Evolutionary conservation across 2,329 filamentous ascomycete species (phyloP).

Genomic region (Exophiala oligosperma): DNA sequence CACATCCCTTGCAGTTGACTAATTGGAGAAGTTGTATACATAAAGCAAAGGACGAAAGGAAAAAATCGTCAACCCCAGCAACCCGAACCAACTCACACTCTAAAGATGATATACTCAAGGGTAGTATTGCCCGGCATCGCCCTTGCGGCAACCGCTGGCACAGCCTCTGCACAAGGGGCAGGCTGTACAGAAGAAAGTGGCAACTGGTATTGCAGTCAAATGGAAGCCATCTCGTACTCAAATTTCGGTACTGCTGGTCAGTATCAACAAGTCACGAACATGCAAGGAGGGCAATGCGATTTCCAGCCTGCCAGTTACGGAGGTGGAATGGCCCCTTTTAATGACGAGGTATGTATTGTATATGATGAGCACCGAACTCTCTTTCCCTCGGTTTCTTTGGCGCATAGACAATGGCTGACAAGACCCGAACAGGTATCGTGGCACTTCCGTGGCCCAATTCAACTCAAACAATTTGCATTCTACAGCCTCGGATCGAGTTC

Average conservation of each 20-base stretch:
- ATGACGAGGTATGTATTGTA: constrained; percentile 63
- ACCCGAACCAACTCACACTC: neutral
- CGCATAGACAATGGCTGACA: neutral
- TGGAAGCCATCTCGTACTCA: constrained; percentile 67
- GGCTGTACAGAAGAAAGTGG: constrained; percentile 36
- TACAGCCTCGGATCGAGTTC: constrained; percentile 55
- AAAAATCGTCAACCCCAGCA: too few species aligned
- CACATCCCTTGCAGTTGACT: too few species aligned
- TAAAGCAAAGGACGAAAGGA: neutral
- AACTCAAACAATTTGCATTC: constrained; percentile 67
- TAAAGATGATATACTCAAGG: constrained; percentile 16
- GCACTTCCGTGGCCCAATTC: constrained; percentile 70
- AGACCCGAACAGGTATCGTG: constrained; percentile 60
- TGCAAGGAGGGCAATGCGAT: constrained; percentile 57
- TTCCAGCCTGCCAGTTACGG: constrained; percentile 51
- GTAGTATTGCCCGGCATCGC: constrained; percentile 7
- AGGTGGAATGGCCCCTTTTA: constrained; percentile 65
- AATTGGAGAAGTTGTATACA: neutral
- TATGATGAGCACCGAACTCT: too few species aligned
- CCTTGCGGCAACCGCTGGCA: constrained; percentile 11
- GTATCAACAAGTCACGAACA: constrained; percentile 65
- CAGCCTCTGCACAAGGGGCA: constrained; percentile 9
- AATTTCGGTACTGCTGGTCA: constrained; percentile 60
- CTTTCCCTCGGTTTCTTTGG: too few species aligned
- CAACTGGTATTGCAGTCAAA: constrained; percentile 64